Conservation (phyloP, 23 red algal species). For the Gracilariopsis chorda region DNA sequence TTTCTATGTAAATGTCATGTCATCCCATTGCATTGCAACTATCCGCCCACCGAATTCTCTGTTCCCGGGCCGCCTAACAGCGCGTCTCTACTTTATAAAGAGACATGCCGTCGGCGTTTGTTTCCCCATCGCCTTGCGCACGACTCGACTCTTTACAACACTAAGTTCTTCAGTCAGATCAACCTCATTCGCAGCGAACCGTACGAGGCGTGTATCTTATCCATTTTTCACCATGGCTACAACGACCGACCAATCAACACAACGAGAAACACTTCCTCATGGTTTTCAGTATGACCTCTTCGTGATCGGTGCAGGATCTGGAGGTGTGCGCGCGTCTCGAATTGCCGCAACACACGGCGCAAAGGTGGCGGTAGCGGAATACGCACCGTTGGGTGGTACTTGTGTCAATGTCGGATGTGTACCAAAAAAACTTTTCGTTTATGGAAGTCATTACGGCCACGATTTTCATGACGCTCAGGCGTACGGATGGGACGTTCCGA, state of each 20-base stretch:
- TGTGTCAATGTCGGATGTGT: conserved; percentile 99
- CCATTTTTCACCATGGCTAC: neutral
- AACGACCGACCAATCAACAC: neutral
- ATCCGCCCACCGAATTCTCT: too few species aligned
- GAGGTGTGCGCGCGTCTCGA: conserved; percentile 89
- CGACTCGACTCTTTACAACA: neutral
- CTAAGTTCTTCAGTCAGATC: neutral
- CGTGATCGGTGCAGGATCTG: conserved; percentile 95
- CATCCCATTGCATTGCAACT: too few species aligned
- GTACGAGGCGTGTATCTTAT: neutral
- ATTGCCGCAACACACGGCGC: conserved; percentile 91
- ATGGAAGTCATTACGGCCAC: conserved; percentile 85
- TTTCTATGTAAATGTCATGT: too few species aligned
- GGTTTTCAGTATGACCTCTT: conserved; percentile 96
- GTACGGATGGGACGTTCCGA: conserved; percentile 82
- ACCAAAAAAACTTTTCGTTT: conserved; percentile 97
- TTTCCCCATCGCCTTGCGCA: neutral
- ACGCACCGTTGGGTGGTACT: conserved; percentile 78
- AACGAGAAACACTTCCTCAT: neutral
- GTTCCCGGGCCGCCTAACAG: too few species aligned
- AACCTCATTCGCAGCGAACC: neutral
- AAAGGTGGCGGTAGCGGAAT: conserved; percentile 81
- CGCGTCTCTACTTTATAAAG: too few species aligned
- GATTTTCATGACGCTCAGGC: conserved; percentile 77
- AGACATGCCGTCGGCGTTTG: neutral